phyloP scores from a whole-genome alignment of 2,329 filamentous ascomycete species.

The Hypocreales sp. region DNA sequence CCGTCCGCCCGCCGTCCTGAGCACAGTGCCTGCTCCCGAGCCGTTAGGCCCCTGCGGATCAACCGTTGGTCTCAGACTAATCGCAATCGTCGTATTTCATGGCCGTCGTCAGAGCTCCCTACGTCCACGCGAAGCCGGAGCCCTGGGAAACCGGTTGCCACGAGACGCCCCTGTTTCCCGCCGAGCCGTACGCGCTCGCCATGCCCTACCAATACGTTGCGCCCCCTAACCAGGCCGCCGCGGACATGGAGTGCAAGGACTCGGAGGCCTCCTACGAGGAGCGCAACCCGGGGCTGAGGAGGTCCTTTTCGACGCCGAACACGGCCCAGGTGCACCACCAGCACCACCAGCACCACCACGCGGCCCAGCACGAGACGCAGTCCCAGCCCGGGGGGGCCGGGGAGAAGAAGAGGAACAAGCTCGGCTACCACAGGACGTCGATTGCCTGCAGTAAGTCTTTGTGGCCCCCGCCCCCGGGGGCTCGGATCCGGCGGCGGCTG shows the following conservation, averaged over 20 bases:
- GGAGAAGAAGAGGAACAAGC: slow-evolving; percentile 63
- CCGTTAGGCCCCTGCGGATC: no score
- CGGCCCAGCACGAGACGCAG: slow-evolving; percentile 10
- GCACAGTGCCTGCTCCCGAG: no score
- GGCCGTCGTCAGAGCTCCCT: slow-evolving; percentile 17
- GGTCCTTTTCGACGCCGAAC: slow-evolving; percentile 33
- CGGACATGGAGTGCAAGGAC: slow-evolving; percentile 22
- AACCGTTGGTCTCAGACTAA: not conserved
- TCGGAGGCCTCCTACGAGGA: slow-evolving; percentile 17
- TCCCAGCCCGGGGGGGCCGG: slow-evolving; percentile 17
- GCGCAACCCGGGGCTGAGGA: slow-evolving; percentile 24
- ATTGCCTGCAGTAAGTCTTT: slow-evolving; percentile 78
- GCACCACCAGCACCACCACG: no score
- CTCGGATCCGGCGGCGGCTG: no score
- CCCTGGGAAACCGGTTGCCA: slow-evolving; percentile 12
- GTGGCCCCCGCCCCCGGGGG: not conserved
- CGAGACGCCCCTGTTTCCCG: not conserved
- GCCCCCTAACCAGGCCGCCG: slow-evolving; percentile 23
- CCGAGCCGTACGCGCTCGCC: slow-evolving; percentile 1
- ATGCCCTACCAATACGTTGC: slow-evolving; percentile 36
- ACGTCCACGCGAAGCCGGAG: slow-evolving; percentile 15
- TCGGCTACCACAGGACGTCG: slow-evolving; percentile 89
- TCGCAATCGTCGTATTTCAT: slow-evolving; percentile 15
- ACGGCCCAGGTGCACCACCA: slow-evolving; percentile 25
- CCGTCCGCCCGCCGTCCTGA: no score